phyloP scores from a whole-genome alignment of 2,329 filamentous ascomycete species.

The Penicillium sp. region DNA sequence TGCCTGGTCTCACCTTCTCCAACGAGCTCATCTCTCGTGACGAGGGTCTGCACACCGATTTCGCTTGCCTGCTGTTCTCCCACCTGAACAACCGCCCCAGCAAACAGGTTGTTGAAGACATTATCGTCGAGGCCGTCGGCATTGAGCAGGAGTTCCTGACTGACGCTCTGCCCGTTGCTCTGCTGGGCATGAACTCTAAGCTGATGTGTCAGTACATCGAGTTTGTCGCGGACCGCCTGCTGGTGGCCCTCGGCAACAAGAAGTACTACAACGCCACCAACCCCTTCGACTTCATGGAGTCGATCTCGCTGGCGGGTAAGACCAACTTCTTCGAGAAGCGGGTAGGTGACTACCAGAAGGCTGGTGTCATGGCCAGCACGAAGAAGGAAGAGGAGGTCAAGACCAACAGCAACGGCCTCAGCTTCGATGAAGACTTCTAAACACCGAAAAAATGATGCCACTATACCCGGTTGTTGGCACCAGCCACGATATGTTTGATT shows the following conservation, averaged over 20 bases:
- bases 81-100: slow-evolving; percentile 85
- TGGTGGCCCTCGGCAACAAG: slow-evolving; percentile 83
- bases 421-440: slow-evolving; percentile 95
- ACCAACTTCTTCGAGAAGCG: slow-evolving; percentile 99
- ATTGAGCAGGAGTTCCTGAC: slow-evolving; percentile 98
- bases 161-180: slow-evolving; percentile 80
- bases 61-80: slow-evolving; percentile 94
- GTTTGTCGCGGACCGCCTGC: slow-evolving; percentile 92
- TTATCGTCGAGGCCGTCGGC: slow-evolving; percentile 85
- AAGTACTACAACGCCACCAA: slow-evolving; percentile 90
- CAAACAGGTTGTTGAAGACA: slow-evolving; percentile 69
- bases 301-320: slow-evolving; percentile 96
- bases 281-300: slow-evolving; percentile 99
- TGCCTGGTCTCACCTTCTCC: slow-evolving; percentile 97
- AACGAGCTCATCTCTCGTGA: slow-evolving; percentile 99
- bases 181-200: slow-evolving; percentile 93
- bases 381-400: slow-evolving; percentile 55
- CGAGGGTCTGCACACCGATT: slow-evolving; percentile 98
- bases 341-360: slow-evolving; percentile 98
- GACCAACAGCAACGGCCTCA: slow-evolving; percentile 55
- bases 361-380: slow-evolving; percentile 90
- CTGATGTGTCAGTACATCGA: slow-evolving; percentile 99
- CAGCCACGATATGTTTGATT: no score
- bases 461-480: no score
- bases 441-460: no score